phyloP scores from a whole-genome alignment of 176 grass and related monocot genomes.

The Stipa capillata region DNA sequence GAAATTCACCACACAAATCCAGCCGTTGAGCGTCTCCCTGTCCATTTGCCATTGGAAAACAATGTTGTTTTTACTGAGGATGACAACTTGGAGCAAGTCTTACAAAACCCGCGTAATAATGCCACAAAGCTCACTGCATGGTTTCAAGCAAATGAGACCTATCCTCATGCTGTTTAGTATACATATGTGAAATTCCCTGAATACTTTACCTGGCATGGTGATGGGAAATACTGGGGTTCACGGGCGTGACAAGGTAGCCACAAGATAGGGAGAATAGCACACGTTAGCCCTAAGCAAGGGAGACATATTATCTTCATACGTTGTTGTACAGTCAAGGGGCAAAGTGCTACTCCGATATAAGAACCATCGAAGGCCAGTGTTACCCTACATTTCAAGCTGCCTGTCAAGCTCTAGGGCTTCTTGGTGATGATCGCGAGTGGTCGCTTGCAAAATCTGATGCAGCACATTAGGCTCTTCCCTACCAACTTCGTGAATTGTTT shows the following conservation, averaged over 20 bases:
- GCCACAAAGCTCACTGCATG: not conserved
- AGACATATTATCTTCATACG: not conserved
- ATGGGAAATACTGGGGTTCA: not conserved
- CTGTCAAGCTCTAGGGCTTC: not conserved
- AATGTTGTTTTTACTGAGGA: not conserved
- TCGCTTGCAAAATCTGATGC: not conserved
- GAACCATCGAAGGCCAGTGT: not conserved
- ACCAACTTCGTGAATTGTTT: not conserved
- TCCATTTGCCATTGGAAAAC: not conserved
- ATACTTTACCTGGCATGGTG: not conserved
- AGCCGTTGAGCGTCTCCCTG: not conserved
- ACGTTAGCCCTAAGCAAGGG: not conserved
- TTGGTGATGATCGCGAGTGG: not conserved
- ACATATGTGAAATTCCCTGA: not conserved
- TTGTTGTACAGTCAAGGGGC: not conserved
- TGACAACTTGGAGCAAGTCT: not conserved
- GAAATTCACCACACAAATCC: not conserved
- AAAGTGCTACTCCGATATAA: not conserved
- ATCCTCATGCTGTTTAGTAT: fast-evolving
- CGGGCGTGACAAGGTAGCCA: too few relatives aligned
- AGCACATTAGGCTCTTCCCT: not conserved
- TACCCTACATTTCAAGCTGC: not conserved
- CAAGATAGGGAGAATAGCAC: not conserved
- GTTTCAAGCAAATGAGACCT: not conserved
- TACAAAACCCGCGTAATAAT: not conserved